Evolutionary conservation across 2,329 filamentous ascomycete species (phyloP), one percentile per base, ranked within the genome.

Genomic region (Colletotrichum tanaceti): DNA sequence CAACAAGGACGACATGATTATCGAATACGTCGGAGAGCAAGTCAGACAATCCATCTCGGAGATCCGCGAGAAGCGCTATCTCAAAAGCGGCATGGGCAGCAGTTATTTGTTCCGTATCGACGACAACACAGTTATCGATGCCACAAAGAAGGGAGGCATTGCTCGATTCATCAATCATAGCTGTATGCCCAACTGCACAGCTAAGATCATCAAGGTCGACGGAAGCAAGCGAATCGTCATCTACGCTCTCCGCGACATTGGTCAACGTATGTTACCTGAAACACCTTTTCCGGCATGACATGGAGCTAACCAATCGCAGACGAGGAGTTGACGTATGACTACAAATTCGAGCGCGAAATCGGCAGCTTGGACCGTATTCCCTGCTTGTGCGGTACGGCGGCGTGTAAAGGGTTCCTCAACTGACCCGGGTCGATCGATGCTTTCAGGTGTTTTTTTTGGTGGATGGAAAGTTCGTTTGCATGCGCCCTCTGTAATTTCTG

Each of bases 401-500:
- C 93, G 55, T 99, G 96, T 85, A 99, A 99, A 85, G 96, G 96
- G 72, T 99, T 98, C 85, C 93, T 99, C 81, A 99, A 99, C 82
- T 99, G 88, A 58, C 58, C 58, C 57, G 28, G 46, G 20, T 52
- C 50, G 52, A 60, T 52, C 50, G 52, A 54, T 58, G 58, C 47
- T 58, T 60, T 63, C 46, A 38, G 65, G 68, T 69, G 68, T 70
- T 68, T 28, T 68, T 28, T 55, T 62, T 57, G 50, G 58, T 63
- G 64, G 67, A 39, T n/a, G 49, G 54, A 43, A 24, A 52, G 54
- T 43, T 46, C 52, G 35, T 65, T 53, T 65, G 68, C 59, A 65
- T 65, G 24, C 22, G 59, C 39, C 43, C 52, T 70, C 43, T 50
- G 65, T 53, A 57, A 58, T 58, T 53, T 16, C 14, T 50, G 41